Evolutionary conservation across 768 basidiomycete genomes (phyloP), one percentile per base, ranked within the genome.

Genomic region (Nidularia pulvinata): DNA sequence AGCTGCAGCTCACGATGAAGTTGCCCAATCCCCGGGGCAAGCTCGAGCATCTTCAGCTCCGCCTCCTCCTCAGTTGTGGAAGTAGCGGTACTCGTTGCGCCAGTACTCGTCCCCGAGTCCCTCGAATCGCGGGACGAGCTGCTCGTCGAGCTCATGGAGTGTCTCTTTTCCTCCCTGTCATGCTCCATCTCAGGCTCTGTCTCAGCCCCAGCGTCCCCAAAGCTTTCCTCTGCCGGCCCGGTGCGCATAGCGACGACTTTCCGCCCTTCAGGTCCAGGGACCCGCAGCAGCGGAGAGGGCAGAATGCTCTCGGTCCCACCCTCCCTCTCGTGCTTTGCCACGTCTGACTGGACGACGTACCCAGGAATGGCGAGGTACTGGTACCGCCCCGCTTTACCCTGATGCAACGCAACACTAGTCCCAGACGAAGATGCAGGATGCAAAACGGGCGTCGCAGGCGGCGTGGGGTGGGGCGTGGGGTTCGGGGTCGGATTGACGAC

Each of bases 401-500:
- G 16, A 11, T 42, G 39, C 4, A 42, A 2, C 39, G 39, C 39
- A 42, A 42, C 39, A 16, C 16, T 4, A 42, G 11, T 42, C 39
- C 2, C 39, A 4, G 16, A 10, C 5, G 45, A n/a, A 46, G 45
- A 14, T 10, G 45, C 13, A n/a, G 13, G 13, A 10, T 14, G 43
- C n/a, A 79, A 59, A 49, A 76, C 63, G 7, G 88, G 89, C 1
- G 88, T 89, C 1, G 84, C 79, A 2, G 90, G 91, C 6, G 91
- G 89, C 1, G 91, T 92, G 1, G 89, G 89, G 65, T 89, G 86
- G 1, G 86, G 86, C 0, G 86, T 86, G 1, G 86, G 88, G 57
- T 86, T 86, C 2, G 89, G 89, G 0, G 89, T 91, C 14, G 89
- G 88, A 58, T 87, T 84, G 7, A 91, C 83, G 19, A 92, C 78